phyloP scores from a whole-genome alignment of 1,284 basidiomycete species.

The Serendipita sp. region DNA sequence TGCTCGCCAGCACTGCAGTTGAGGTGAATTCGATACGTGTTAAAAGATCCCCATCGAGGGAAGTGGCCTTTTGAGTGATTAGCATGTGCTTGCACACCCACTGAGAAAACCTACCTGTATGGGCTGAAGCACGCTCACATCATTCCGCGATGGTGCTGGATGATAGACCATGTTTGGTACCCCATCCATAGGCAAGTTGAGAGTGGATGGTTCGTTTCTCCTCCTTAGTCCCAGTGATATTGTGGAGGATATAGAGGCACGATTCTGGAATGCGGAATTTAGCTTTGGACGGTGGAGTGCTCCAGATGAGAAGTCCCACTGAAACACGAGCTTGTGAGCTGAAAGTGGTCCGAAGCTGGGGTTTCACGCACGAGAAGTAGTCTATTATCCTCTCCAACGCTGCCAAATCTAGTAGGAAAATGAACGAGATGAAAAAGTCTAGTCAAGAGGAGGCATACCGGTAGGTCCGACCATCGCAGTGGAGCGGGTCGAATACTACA shows the following conservation, averaged over 20 bases:
- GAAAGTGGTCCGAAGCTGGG: slow-evolving; percentile 1
- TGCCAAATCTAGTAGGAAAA: slow-evolving; percentile 43
- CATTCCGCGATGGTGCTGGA: slow-evolving; percentile 73
- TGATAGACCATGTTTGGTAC: slow-evolving; percentile 47
- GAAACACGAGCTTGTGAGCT: neutral
- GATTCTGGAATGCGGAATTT: slow-evolving; percentile 47
- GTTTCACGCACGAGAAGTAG: slow-evolving; percentile 52
- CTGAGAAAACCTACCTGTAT: slow-evolving; percentile 51
- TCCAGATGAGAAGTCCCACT: slow-evolving; percentile 88
- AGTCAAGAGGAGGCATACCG: slow-evolving; percentile 22
- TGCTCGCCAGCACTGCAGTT: slow-evolving; percentile 60
- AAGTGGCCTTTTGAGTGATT: slow-evolving; percentile 43
- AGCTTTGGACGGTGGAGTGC: slow-evolving; percentile 61
- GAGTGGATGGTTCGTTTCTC: slow-evolving; percentile 29
- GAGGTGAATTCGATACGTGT: slow-evolving; percentile 58
- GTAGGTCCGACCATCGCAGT: slow-evolving; percentile 77
- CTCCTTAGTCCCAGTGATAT: slow-evolving; percentile 53
- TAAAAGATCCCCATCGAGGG: slow-evolving; percentile 62
- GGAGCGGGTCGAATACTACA: slow-evolving; percentile 77
- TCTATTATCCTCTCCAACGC: slow-evolving; percentile 90
- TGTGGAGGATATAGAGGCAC: slow-evolving; percentile 60
- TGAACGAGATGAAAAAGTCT: neutral
- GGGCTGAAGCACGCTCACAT: slow-evolving; percentile 82
- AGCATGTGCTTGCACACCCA: slow-evolving; percentile 8
- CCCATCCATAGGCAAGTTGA: slow-evolving; percentile 35